A percentile compares a stretch with the other conserved stretches of the same genome.
These are phyloP conservation scores for Candida silvicultrix DNA, from an alignment of 805 yeast genomes.

Conservation along the genomic window DNA sequence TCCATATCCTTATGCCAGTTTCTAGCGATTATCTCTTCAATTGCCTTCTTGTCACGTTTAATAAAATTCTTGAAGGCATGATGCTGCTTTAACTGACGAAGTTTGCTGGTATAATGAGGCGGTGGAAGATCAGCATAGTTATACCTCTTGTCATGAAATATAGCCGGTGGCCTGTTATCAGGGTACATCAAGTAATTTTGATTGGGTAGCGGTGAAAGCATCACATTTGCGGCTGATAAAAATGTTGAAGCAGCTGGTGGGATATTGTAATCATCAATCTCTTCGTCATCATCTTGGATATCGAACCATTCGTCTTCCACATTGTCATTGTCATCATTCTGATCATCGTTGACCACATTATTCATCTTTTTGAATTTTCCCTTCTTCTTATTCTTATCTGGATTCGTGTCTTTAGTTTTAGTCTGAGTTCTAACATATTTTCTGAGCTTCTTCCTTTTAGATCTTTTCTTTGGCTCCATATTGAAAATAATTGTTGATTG, in stretches of 20 bases:
- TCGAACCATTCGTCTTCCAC: constrained; percentile 5
- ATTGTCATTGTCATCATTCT: constrained; percentile 6
- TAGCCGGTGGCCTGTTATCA: constrained; percentile 49
- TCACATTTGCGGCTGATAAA: constrained; percentile 68
- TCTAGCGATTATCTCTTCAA: constrained; percentile 65
- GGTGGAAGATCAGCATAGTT: constrained; percentile 60
- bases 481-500: background rate
- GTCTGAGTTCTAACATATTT: constrained; percentile 20
- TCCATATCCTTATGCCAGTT: constrained; percentile 61
- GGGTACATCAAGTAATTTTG: constrained; percentile 66
- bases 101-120: constrained; percentile 27
- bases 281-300: constrained; percentile 2
- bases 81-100: background rate
- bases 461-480: background rate
- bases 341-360: background rate
- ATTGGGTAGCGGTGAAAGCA: constrained; percentile 78
- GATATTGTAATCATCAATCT: constrained; percentile 26
- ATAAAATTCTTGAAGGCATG: constrained; percentile 19
- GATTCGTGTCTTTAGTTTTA: constrained; percentile 13
- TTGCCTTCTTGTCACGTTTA: constrained; percentile 27
- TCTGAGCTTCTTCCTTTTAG: constrained; percentile 9
- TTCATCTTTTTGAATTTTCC: background rate
- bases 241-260: constrained; percentile 74
- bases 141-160: constrained; percentile 80
- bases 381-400: constrained; percentile 17